Conservation (phyloP, 2,329 filamentous ascomycete genomes). For the Fusarium mexicanum region DNA sequence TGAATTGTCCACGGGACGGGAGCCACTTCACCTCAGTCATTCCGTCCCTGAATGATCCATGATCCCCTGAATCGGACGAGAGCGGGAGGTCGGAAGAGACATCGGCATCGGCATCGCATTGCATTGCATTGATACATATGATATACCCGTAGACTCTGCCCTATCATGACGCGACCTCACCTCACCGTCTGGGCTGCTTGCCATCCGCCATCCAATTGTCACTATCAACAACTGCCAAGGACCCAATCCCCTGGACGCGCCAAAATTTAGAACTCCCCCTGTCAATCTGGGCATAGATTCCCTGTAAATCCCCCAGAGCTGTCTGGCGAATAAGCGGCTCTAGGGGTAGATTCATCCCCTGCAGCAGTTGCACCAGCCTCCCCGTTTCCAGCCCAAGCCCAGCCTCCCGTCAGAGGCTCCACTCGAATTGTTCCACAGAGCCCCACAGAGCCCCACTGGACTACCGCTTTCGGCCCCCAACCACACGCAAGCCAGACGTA, state of each 20-base stretch:
- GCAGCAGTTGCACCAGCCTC: slow-evolving; percentile 45
- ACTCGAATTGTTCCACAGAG: slow-evolving; percentile 25
- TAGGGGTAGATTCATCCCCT: slow-evolving; percentile 36
- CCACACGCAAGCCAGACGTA: slow-evolving; percentile 44
- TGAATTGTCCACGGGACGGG: slow-evolving; percentile 30
- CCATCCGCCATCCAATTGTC: neutral
- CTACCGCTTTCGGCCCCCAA: slow-evolving; percentile 44
- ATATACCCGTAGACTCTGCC: neutral
- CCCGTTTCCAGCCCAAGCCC: slow-evolving; percentile 45
- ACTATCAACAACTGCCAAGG: slow-evolving; percentile 27
- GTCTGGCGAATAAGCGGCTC: slow-evolving; percentile 23
- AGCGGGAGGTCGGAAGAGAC: slow-evolving; percentile 21
- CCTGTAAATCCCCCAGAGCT: slow-evolving; percentile 30
- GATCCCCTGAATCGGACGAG: slow-evolving; percentile 30
- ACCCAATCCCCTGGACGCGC: slow-evolving; percentile 27
- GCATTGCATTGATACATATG: neutral
- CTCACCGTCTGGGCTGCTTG: neutral
- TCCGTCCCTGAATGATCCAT: slow-evolving; percentile 17
- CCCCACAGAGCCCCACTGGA: slow-evolving; percentile 35
- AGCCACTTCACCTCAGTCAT: neutral
- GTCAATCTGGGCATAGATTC: slow-evolving; percentile 26
- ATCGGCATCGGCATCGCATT: neutral
- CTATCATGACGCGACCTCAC: slow-evolving; percentile 6
- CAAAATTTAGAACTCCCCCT: slow-evolving; percentile 30
- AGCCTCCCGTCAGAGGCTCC: slow-evolving; percentile 39